Base-by-base conservation (phyloP, 2,329 filamentous ascomycete genomes). In the Bipolaris zeicola region DNA sequence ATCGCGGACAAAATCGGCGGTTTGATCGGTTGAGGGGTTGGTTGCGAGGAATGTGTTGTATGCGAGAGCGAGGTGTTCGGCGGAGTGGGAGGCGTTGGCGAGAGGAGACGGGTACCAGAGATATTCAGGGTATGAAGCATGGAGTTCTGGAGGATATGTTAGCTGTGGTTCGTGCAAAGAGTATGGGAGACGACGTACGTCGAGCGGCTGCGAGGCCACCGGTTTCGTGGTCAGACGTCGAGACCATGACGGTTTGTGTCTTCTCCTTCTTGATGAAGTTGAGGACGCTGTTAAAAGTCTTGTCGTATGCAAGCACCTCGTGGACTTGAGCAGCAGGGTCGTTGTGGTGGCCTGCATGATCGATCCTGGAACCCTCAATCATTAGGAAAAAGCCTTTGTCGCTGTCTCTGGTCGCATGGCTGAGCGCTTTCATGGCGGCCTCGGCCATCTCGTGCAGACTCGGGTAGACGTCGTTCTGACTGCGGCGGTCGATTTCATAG, bases 311-410 rank as follows among this genome's bases (percentile, higher is more conserved):
- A n/a, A 98, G 82, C 0, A 99, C 94, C 77, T 99, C 95, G 65
- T 91, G 88, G 28, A 84, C 80, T 63, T 85, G 83, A 14, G 81
- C 81, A 16, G 80, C 81, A 3, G 83, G 81, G 61, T 85, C 83
- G 62, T 84, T 85, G 67, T 80, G 80, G 63, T 84, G 83, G 46
- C 92, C 95, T 3, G 95, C 94, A 73, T 99, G 95, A 70, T 99
- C 95, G 68, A 99, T 98, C 39, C 95, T 85, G 68, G 91, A 96
- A 4, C 93, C 95, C 77, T 99, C 95, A 59, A 99, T 96, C 94
- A 99, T 96, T 67, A 99, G 82, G 78, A 99, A 99, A 82, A 98
- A 99, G 4, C 95, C 95, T 76, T 96, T 87, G 39, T 98, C 92
- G 60, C 86, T 92, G 70, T 93, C 82, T 70, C 85, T 82, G 0